Evolutionary conservation across 345 rosid genomes (phyloP).

Genomic region (Mercurialis annua): DNA sequence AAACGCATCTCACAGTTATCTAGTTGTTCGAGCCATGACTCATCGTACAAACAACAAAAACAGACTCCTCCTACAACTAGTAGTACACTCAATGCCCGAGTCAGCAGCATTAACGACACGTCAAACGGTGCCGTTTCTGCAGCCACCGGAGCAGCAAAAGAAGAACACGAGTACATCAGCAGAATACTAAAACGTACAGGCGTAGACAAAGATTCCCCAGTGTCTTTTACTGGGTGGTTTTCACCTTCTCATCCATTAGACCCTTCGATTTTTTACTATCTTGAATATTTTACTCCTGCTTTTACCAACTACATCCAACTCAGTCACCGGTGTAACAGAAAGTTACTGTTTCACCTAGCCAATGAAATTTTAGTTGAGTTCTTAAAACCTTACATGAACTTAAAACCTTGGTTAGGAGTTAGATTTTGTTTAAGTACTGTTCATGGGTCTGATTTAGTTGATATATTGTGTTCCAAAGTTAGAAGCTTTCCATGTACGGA

Average conservation of each 20-base stretch:
- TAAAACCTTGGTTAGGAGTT: conserved; percentile 49
- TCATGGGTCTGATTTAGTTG: conserved; percentile 42
- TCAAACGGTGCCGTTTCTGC: conserved; percentile 22
- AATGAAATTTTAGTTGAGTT: conserved; percentile 61
- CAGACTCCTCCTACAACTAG: conserved; percentile 1
- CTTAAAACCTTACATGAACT: conserved; percentile 47
- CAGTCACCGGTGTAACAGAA: conserved; percentile 53
- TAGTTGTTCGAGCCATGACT: conserved; percentile 62
- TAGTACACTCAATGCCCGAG: conserved; percentile 27
- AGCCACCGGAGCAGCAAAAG: conserved; percentile 23
- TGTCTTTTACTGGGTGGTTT: conserved; percentile 50
- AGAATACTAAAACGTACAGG: conserved; percentile 51
- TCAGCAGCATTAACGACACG: conserved; percentile 11
- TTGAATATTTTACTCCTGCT: conserved; percentile 37
- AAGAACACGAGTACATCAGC: conserved; percentile 49
- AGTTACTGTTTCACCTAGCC: conserved; percentile 55
- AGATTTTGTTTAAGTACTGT: background rate
- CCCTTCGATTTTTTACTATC: conserved; percentile 60
- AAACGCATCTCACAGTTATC: conserved; percentile 53
- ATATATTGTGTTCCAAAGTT: conserved; percentile 33
- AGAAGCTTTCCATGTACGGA: conserved; percentile 42
- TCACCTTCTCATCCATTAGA: conserved; percentile 66
- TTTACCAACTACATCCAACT: conserved; percentile 17
- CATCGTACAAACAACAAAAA: conserved; percentile 37
- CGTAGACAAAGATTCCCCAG: conserved; percentile 43